These are phyloP conservation scores for Emergomyces orientalis DNA, from an alignment of 2,329 filamentous ascomycete genomes.

Conservation along the genomic window DNA sequence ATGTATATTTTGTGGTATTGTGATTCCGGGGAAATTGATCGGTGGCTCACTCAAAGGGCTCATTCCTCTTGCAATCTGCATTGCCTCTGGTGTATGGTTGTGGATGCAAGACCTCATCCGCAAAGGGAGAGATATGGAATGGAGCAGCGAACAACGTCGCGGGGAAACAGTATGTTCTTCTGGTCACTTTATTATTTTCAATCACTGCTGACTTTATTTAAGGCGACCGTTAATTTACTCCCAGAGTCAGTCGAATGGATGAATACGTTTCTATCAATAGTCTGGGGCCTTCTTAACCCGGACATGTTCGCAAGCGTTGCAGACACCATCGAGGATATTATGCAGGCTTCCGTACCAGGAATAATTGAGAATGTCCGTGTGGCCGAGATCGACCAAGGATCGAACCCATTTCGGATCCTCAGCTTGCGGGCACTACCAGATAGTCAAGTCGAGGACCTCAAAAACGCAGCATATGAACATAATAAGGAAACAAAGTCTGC, in stretches of 20 bases:
- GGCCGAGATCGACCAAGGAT: slow-evolving; percentile 88
- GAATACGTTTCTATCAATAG: slow-evolving; percentile 73
- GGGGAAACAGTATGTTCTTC: slow-evolving; percentile 56
- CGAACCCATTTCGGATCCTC: slow-evolving; percentile 78
- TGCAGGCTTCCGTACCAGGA: slow-evolving; percentile 87
- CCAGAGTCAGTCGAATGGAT: slow-evolving; percentile 95
- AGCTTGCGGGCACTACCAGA: slow-evolving; percentile 81
- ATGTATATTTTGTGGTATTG: slow-evolving; percentile 61
- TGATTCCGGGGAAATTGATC: slow-evolving; percentile 69
- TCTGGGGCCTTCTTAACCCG: slow-evolving; percentile 89
- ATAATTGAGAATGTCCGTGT: slow-evolving; percentile 92
- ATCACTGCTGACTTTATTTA: background rate
- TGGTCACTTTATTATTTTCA: background rate
- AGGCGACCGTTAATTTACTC: slow-evolving; percentile 76
- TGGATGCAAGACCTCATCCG: slow-evolving; percentile 84
- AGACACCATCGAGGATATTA: slow-evolving; percentile 91
- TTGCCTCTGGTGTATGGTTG: slow-evolving; percentile 70
- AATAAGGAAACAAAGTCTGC: slow-evolving; percentile 75
- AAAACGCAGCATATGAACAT: slow-evolving; percentile 67
- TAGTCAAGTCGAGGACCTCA: slow-evolving; percentile 68
- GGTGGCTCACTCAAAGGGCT: slow-evolving; percentile 69
- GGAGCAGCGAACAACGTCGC: slow-evolving; percentile 75
- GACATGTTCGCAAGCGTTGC: slow-evolving; percentile 89
- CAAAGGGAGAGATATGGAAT: slow-evolving; percentile 74
- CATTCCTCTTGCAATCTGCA: slow-evolving; percentile 60